Evolutionary conservation across 495 filamentous ascomycete species (phyloP).

Genomic region (Neurospora cerealis): DNA sequence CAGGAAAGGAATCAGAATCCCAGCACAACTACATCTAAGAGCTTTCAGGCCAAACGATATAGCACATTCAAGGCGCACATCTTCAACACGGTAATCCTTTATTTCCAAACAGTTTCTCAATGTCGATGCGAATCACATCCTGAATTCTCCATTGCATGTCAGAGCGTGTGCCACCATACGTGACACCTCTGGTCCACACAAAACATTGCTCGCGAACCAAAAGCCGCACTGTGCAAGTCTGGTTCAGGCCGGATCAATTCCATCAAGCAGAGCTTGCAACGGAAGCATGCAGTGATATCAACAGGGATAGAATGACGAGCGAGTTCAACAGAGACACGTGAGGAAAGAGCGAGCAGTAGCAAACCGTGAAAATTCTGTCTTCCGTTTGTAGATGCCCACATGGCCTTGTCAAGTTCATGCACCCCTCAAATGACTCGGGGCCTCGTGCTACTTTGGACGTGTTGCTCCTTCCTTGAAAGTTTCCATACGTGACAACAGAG

Average conservation of each 20-base stretch:
- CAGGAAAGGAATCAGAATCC: not conserved
- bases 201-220: not conserved
- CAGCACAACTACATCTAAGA: not conserved
- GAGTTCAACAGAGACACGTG: not conserved
- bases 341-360: not conserved
- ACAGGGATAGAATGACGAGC: not conserved
- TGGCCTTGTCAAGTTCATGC: not conserved
- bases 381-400: not conserved
- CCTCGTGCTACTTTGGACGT: not conserved
- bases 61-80: not conserved
- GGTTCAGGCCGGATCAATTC: not conserved
- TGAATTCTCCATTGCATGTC: not conserved
- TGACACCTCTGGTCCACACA: not conserved
- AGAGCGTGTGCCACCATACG: not conserved
- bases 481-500: not conserved
- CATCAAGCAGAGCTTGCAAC: not conserved
- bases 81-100: not conserved
- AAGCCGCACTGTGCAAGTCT: not conserved
- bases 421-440: not conserved
- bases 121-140: not conserved
- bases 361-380: not conserved
- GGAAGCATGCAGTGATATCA: not conserved
- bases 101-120: not conserved
- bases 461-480: not conserved
- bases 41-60: not conserved